phyloP scores from a whole-genome alignment of 2,329 filamentous ascomycete species.

The Pseudocercospora crystallina region DNA sequence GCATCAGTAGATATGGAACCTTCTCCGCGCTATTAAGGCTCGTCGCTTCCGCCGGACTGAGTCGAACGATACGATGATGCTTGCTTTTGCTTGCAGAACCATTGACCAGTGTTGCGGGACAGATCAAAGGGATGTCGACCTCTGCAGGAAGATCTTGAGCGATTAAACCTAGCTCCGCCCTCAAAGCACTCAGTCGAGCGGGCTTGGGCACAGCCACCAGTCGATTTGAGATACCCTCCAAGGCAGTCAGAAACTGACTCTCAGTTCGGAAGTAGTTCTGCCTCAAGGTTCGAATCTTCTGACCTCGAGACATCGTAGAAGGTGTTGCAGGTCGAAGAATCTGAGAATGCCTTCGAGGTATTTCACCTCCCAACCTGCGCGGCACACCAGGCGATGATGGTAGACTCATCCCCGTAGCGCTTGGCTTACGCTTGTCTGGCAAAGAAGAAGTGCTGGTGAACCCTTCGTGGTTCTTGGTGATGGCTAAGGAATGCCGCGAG shows the following conservation, averaged over 20 bases:
- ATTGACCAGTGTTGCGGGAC: constrained; percentile 70
- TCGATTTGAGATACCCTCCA: constrained; percentile 83
- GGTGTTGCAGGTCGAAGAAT: constrained; percentile 56
- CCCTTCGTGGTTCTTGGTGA: constrained; percentile 30
- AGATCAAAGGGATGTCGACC: constrained; percentile 80
- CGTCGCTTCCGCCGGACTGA: constrained; percentile 81
- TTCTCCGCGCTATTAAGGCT: constrained; percentile 85
- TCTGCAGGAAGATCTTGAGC: constrained; percentile 79
- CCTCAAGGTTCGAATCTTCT: constrained; percentile 70
- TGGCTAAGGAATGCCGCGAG: constrained; percentile 35
- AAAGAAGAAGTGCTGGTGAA: constrained; percentile 36
- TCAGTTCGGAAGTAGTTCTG: constrained; percentile 83
- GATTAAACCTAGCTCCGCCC: constrained; percentile 77
- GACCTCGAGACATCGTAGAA: constrained; percentile 61
- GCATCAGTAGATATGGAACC: constrained; percentile 81
- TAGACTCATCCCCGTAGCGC: constrained; percentile 22
- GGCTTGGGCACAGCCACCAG: constrained; percentile 78
- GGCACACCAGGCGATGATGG: constrained; percentile 43
- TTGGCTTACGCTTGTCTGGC: constrained; percentile 30
- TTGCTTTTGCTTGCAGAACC: constrained; percentile 72
- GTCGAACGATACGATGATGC: constrained; percentile 78
- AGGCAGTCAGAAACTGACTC: constrained; percentile 75
- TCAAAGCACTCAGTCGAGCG: constrained; percentile 74
- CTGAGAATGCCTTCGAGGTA: constrained; percentile 57
- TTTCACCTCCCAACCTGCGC: constrained; percentile 36